Evolutionary conservation across 331 rosid genomes (phyloP), one percentile per base, ranked within the genome.

Genomic region (Telfairia occidentalis): DNA sequence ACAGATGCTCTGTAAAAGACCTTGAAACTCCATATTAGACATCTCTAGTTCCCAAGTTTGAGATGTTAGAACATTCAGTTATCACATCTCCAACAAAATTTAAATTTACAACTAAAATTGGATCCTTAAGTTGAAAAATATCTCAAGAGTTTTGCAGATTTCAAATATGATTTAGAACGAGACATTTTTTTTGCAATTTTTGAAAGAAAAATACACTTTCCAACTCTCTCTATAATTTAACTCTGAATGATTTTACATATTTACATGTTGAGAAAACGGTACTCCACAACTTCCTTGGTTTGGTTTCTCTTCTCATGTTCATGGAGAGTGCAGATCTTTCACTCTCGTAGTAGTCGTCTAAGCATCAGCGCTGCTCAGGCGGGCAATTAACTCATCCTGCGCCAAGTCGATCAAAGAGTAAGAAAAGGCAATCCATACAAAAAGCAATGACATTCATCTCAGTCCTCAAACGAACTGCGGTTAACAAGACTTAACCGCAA

Each of bases 311-410:
- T 32, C 46, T 23, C 3, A 23, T 8, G 5, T 5, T 5, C 19
- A 37, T 5, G 40, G 1, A 29, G 42, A 71, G 48, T 9, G 48
- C 74, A 69, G 15, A 4, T 28, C 21, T 29, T 26, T 16, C 13
- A 15, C 40, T 71, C 59, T 2, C 29, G 9, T 30, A 49, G 26
- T 5, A n/a, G 46, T 29, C 15, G 24, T 29, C 81, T 58, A 85
- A 77, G 84, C 75, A 78, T 80, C 88, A 21, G 88, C 82, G 26
- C 85, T 87, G 83, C 70, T 90, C 54, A 95, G 82, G 30, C 96
- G 93, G 0, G 90, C 84, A 82, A 95, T 86, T 77, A 95, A 89
- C 79, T 95, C 98, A 60, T 91, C 97, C 98, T 95, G 81, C 80
- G 85, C 43, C 28, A 79, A 63, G 73, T 70, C 38, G 70, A 32